Evolutionary conservation across 2,329 filamentous ascomycete species (phyloP), one percentile per base, ranked within the genome.

Genomic region (Penicillium polonicum): DNA sequence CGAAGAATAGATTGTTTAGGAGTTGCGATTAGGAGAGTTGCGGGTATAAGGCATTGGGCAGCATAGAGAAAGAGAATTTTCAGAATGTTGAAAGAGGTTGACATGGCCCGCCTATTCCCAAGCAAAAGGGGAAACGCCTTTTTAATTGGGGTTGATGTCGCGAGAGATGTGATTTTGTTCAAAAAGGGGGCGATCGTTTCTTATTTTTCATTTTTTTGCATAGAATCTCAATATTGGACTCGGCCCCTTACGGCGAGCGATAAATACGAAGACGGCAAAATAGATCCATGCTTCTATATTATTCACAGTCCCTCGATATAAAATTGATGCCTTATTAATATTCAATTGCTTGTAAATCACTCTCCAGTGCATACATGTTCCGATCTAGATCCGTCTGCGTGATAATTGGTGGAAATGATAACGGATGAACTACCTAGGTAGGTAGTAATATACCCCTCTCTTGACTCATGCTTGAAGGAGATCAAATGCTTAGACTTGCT

Each of bases 11-110:
- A 64, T 13, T 19, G 39, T 33, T 61, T 62, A 17, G 59, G 27
- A 4, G 61, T 65, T 31, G 54, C 21, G 12, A 64, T 45, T 9
- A 66, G 41, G 19, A 61, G 43, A n/a, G 45, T 58, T 7, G 58
- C 56, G 5, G 61, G 61, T 38, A 66, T 52, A 10, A 65, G 43
- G 41, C 58, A 58, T 3, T 62, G 61, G 12, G 42, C 31, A n/a
- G 45, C 42, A 42, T 57, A 57, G 35, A 57, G 49, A 36, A 33
- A 33, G 12, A 56, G 33, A 17, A 56, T 23, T 19, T 45, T 41
- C 17, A 33, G 8, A 8, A 42, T 10, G 8, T 48, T 35, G 12
- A 43, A 33, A 48, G 21, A 51, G 31, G 46, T 13, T n/a, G 33
- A 44, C 13, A 44, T 45, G 29, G 12, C 33, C 13, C 23, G n/a